These are phyloP conservation scores for Peronospora farinosa DNA, from an alignment of 352 stramenopile species.

Conservation along the genomic window DNA sequence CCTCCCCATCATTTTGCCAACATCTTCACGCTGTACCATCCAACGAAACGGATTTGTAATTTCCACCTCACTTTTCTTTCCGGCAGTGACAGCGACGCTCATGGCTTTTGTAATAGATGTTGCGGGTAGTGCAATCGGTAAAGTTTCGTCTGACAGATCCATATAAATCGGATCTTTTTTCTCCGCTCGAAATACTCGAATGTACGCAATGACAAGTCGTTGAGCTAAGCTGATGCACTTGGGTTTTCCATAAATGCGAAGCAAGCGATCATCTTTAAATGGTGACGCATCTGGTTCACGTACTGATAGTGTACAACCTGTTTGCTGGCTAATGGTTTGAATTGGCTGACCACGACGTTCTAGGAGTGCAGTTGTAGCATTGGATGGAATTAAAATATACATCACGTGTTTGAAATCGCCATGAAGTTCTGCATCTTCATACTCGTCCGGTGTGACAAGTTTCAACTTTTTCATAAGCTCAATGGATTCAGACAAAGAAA, in stretches of 20 bases:
- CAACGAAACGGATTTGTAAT: slow-evolving; percentile 35
- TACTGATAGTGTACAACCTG: slow-evolving; percentile 51
- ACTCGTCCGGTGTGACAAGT: slow-evolving; percentile 33
- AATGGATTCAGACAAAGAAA: slow-evolving; percentile 1
- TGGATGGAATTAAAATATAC: slow-evolving; percentile 58
- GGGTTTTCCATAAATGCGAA: slow-evolving; percentile 53
- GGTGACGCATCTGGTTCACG: slow-evolving; percentile 35
- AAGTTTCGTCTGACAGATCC: slow-evolving; percentile 22
- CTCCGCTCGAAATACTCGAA: slow-evolving; percentile 37
- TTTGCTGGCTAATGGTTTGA: slow-evolving; percentile 38
- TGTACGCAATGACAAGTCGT: slow-evolving; percentile 48
- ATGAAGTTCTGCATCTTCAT: slow-evolving; percentile 52
- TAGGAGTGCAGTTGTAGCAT: slow-evolving; percentile 44
- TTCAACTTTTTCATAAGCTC: slow-evolving; percentile 14
- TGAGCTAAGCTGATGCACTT: slow-evolving; percentile 58
- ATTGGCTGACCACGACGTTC: slow-evolving; percentile 46
- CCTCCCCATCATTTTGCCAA: slow-evolving; percentile 60
- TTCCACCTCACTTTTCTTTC: slow-evolving; percentile 20
- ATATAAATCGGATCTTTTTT: slow-evolving; percentile 54
- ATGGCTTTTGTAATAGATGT: slow-evolving; percentile 40
- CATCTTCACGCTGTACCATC: slow-evolving; percentile 40
- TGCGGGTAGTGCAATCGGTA: slow-evolving; percentile 30
- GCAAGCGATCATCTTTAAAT: slow-evolving; percentile 45
- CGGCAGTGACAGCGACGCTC: slow-evolving; percentile 20
- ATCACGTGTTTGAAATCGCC: slow-evolving; percentile 50